A percentile compares a stretch with the other conserved stretches of the same genome.
phyloP scores from a whole-genome alignment of 768 basidiomycete species.

The Leccinum fibrillosum region DNA sequence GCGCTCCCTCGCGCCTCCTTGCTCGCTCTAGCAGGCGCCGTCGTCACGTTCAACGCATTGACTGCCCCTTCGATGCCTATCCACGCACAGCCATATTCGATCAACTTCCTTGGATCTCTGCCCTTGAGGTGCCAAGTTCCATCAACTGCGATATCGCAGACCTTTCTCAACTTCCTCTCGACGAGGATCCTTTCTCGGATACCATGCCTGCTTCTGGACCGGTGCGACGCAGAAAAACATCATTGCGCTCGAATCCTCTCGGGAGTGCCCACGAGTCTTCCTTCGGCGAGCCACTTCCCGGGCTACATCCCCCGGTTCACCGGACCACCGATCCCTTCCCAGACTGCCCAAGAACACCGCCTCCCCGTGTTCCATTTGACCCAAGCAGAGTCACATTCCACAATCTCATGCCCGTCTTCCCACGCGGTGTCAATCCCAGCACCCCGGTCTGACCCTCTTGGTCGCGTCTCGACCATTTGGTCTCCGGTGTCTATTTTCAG shows the following conservation, averaged over 20 bases:
- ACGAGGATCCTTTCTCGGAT: slow-evolving; percentile 25
- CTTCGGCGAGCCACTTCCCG: slow-evolving; percentile 12
- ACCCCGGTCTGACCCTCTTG: slow-evolving; percentile 10
- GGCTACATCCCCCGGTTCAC: slow-evolving; percentile 28
- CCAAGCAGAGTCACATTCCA: slow-evolving; percentile 50
- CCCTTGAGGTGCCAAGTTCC: slow-evolving; percentile 47
- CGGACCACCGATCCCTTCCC: slow-evolving; percentile 21
- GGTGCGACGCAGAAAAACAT: slow-evolving; percentile 56
- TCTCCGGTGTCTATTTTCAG: slow-evolving; percentile 6
- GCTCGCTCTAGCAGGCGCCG: slow-evolving; percentile 41
- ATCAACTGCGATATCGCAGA: slow-evolving; percentile 59
- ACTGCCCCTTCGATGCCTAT: slow-evolving; percentile 37
- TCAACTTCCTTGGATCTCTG: slow-evolving; percentile 64
- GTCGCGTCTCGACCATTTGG: background rate
- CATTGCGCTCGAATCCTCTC: slow-evolving; percentile 48
- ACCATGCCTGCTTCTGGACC: slow-evolving; percentile 42
- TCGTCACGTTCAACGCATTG: slow-evolving; percentile 40
- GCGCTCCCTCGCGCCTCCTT: slow-evolving; percentile 30
- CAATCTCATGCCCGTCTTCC: slow-evolving; percentile 61
- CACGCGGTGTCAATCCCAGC: slow-evolving; percentile 22
- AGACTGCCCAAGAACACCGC: slow-evolving; percentile 31
- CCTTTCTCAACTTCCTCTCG: slow-evolving; percentile 53
- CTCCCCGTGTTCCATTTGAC: slow-evolving; percentile 38
- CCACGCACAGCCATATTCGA: slow-evolving; percentile 46
- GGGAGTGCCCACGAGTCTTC: slow-evolving; percentile 23